phyloP scores from a whole-genome alignment of 306 rosid genomes.

The Morella rubra region DNA sequence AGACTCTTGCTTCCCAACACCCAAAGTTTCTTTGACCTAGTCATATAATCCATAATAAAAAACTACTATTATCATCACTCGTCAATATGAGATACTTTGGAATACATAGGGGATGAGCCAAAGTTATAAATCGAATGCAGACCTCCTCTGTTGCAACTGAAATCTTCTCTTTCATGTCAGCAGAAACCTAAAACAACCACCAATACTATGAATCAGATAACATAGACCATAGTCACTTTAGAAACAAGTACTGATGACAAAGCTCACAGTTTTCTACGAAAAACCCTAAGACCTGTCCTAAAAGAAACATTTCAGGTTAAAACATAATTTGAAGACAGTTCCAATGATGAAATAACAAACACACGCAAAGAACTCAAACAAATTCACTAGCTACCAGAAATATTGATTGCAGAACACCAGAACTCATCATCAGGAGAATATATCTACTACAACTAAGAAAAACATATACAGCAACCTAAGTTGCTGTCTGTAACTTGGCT shows the following conservation, averaged over 20 bases:
- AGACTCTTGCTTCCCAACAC: slow-evolving; percentile 66
- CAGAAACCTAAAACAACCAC: slow-evolving; percentile 59
- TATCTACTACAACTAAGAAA: background rate
- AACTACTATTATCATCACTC: slow-evolving; percentile 14
- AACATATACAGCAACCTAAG: background rate
- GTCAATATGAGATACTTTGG: background rate
- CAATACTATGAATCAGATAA: background rate
- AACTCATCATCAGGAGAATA: slow-evolving; percentile 5
- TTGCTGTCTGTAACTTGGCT: slow-evolving; percentile 8
- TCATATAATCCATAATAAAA: slow-evolving; percentile 20
- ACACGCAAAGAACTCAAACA: background rate
- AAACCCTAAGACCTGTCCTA: background rate
- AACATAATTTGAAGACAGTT: slow-evolving; percentile 2
- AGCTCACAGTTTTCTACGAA: background rate
- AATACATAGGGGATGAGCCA: slow-evolving; percentile 9
- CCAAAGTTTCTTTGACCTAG: slow-evolving; percentile 77
- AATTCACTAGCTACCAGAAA: background rate
- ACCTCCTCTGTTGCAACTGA: slow-evolving; percentile 89
- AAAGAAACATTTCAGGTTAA: background rate
- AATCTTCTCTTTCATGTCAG: slow-evolving; percentile 77
- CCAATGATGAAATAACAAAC: background rate
- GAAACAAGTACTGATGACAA: background rate
- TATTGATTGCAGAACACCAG: background rate
- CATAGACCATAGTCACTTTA: too few relatives aligned
- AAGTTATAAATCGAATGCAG: slow-evolving; percentile 26